Evolutionary conservation across 129 eudicot genomes (phyloP).

Genomic region (Erigeron canadensis): DNA sequence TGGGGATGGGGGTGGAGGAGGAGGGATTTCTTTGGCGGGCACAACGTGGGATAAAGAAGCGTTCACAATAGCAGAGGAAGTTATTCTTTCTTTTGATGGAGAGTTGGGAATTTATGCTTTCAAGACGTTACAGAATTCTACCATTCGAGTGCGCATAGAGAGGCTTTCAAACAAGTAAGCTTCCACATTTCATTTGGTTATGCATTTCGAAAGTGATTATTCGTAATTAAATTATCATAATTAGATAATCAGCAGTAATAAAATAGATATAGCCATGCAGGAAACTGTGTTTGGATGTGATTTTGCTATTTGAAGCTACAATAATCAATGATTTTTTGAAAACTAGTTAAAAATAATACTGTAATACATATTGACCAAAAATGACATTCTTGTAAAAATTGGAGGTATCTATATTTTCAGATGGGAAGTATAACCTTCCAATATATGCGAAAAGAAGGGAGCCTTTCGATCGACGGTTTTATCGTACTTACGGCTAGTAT

Average conservation of each 20-base stretch:
- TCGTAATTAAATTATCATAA: neutral
- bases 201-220: constrained; percentile 6
- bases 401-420: no score
- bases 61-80: constrained; percentile 66
- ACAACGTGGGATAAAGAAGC: constrained; percentile 88
- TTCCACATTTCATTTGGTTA: neutral
- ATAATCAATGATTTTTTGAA: no score
- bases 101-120: constrained; percentile 87
- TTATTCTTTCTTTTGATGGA: constrained; percentile 58
- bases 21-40: constrained; percentile 82
- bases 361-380: no score
- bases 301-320: no score
- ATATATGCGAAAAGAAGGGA: no score
- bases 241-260: no score
- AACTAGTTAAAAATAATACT: no score
- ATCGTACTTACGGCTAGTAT: neutral
- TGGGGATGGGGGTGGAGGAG: constrained; percentile 91
- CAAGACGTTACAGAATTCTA: constrained; percentile 60
- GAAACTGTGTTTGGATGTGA: neutral
- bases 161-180: constrained; percentile 84
- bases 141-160: constrained; percentile 83
- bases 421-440: no score
- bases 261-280: no score
- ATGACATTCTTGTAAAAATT: no score
- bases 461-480: neutral